phyloP scores from a whole-genome alignment of 805 yeast genomes.

The Spathaspora sp. region DNA sequence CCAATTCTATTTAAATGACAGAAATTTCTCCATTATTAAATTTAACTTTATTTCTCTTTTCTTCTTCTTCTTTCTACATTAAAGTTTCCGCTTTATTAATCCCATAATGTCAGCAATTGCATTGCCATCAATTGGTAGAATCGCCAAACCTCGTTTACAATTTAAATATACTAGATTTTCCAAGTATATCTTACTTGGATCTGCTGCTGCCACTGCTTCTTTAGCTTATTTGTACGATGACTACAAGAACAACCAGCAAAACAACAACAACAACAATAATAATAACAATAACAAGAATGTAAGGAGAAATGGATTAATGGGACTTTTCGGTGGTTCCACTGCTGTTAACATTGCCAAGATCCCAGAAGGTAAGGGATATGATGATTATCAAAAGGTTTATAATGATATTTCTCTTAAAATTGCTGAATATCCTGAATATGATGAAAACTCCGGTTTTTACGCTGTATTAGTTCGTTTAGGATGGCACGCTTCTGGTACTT shows the following conservation, averaged over 20 bases:
- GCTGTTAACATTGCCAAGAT: conserved; percentile 27
- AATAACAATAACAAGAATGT: conserved; percentile 7
- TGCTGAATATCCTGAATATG: conserved; percentile 40
- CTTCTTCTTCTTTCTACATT: neutral
- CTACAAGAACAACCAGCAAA: conserved; percentile 8
- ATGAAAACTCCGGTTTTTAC: conserved; percentile 35
- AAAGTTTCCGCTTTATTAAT: neutral
- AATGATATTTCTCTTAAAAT: conserved; percentile 67
- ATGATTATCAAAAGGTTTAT: conserved; percentile 64
- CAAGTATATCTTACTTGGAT: conserved; percentile 11
- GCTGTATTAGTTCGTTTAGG: conserved; percentile 35
- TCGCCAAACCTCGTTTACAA: conserved; percentile 1
- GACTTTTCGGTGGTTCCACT: conserved; percentile 16
- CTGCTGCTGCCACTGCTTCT: conserved; percentile 19
- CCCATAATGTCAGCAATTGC: conserved; percentile 10
- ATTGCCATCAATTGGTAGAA: conserved; percentile 5
- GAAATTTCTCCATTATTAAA: neutral
- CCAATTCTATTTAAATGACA: neutral
- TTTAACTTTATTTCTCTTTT: neutral
- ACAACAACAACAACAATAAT: conserved; percentile 8
- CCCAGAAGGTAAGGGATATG: conserved; percentile 33
- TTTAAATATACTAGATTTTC: conserved; percentile 6
- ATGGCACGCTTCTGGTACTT: conserved; percentile 38
- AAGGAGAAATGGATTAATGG: conserved; percentile 1
- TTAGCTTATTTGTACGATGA: conserved; percentile 16